Percentiles rank a stretch among this genome's conserved stretches.
Evolutionary conservation across 1,284 basidiomycete species (phyloP).

Genomic region (Microbotryum silenes-acaulis): DNA sequence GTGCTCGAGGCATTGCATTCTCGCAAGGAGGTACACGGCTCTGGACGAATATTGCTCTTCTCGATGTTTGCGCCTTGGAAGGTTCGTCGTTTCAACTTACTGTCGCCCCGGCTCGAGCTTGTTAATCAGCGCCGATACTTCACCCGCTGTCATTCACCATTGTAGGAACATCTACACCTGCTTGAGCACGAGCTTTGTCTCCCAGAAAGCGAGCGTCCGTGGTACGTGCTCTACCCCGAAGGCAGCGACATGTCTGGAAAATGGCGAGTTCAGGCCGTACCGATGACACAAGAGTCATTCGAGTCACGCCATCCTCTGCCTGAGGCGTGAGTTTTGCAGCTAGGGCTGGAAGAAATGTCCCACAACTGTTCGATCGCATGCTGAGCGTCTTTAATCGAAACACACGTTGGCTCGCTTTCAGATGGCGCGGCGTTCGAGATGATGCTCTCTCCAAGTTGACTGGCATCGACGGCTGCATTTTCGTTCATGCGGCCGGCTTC

Average conservation of each 20-base stretch:
- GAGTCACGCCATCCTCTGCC: conserved; percentile 85
- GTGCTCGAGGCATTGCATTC: conserved; percentile 60
- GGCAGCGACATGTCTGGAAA: conserved; percentile 53
- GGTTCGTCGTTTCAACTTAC: conserved; percentile 44
- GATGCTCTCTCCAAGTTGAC: conserved; percentile 63
- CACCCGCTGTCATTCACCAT: not conserved
- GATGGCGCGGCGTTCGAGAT: conserved; percentile 87
- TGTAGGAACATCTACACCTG: conserved; percentile 83
- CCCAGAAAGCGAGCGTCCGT: conserved; percentile 49
- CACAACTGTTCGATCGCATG: not conserved
- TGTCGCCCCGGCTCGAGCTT: not conserved
- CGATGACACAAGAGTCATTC: conserved; percentile 73
- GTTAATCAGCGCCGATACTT: not conserved
- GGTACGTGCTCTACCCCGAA: conserved; percentile 90
- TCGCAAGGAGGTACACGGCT: conserved; percentile 59
- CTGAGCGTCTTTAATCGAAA: too few species aligned
- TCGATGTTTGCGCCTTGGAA: conserved; percentile 81
- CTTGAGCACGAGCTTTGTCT: conserved; percentile 58
- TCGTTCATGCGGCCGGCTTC: conserved; percentile 91
- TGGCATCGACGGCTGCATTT: conserved; percentile 73
- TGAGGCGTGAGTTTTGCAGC: conserved; percentile 49
- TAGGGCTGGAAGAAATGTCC: not conserved
- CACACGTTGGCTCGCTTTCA: conserved; percentile 14
- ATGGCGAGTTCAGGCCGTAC: conserved; percentile 93
- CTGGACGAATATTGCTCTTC: conserved; percentile 73